Base-by-base conservation (phyloP, 208 protist genomes). In the Leishmania tarentolae region DNA sequence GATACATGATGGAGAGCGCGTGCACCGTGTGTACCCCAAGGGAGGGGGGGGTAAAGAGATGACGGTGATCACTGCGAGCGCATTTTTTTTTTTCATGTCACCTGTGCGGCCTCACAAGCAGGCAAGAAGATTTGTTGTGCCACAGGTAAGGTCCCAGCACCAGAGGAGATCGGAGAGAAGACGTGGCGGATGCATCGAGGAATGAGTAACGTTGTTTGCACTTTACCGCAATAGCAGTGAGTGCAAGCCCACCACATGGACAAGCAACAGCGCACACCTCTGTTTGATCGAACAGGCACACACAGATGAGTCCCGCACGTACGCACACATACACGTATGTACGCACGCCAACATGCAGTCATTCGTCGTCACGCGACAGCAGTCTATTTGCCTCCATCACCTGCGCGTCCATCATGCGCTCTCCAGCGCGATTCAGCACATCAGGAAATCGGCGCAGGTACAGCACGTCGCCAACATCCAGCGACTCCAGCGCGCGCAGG, bases 351-450 rank as follows among this genome's bases (percentile, higher is more conserved):
- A 42, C n/a, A 59, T 31, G 31, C 15, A 46, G 24, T 46, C 28
- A 76, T 31, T 71, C 80, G 28, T 86, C 75, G 13, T 87, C 75
- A 57, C 72, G 71, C 28, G 80, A 83, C 73, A 97, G 80, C 2
- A 96, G 50, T 0, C 91, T 84, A 74, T 88, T 95, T 0, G 94
- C 94, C 78, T 97, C 92, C 74, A 89, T 89, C 75, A 94, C 81
- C 79, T 93, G 86, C 63, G 88, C 90, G 15, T 88, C 85, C 78
- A 94, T 95, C 59, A 75, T 79, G 70, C 89, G 77, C 75, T 93
- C 65, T 17, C 87, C 84, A 13, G 75, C 81, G 6, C 69, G 68
- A n/a, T 83, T 57, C n/a, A 81, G 78, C 70, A 86, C 69, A 61
- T 87, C 86, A 11, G 94, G 92, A 76, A 86, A 93, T 42, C 88